Base-by-base conservation (phyloP, 2,329 filamentous ascomycete genomes). In the Trichoderma endophyticum region DNA sequence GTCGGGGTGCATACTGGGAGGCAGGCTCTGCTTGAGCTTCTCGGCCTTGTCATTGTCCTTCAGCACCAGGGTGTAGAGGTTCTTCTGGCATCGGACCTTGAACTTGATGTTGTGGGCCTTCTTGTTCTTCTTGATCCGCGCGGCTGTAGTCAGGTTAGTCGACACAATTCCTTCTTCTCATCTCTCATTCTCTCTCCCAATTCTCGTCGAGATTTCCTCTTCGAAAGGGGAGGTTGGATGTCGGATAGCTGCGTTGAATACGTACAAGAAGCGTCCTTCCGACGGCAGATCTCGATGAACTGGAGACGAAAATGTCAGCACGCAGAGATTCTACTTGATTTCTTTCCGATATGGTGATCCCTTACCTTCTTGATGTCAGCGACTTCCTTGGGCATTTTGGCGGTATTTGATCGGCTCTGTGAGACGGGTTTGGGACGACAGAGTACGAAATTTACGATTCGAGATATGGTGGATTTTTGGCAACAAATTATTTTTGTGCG, bases 261-360 rank as follows among this genome's bases (percentile, higher is more conserved):
- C 94, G 82, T 93, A 99, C 96, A 97, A 84, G 93, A 97, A 85
- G 96, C 96, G 91, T 99, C 97, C 90, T 97, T 97, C 86, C 96
- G 93, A 87, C 95, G 93, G 92, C 93, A 97, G 91, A 99, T 97
- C 92, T 98, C 96, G 86, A 99, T 97, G 93, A 99, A 99, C 90
- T 97, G 85, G 84, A 39, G n/a, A 21, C 84, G 84, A 73, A 72
- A 73, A 30, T 48, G 78, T 82, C 75, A 83, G 81, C 79, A 74
- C 21, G 21, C 7, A 28, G 8, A 34, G 43, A 21, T 21, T 32
- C 21, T 36, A 39, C 4, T 7, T 8, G 51, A 12, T n/a, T 5
- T 11, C 15, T 36, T 21, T 11, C 15, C 18, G 9, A 32, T 12
- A 48, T 69, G 6, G 3, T n/a, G 24, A 70, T 59, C 51, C 26